phyloP scores from a whole-genome alignment of 129 eudicot species.

The Arctium minus region DNA sequence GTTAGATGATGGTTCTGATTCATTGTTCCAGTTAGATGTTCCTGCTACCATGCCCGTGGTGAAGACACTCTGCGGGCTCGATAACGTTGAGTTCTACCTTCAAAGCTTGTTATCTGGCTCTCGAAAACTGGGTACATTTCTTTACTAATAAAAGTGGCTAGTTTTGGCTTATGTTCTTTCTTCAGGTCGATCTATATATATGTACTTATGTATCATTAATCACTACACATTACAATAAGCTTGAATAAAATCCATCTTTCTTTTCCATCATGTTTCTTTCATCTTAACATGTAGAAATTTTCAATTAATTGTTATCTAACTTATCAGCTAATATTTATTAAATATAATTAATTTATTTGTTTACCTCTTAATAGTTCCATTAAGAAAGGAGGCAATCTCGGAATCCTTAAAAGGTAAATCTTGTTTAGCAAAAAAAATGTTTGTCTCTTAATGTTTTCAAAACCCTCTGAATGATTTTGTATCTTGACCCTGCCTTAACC shows the following conservation, averaged over 20 bases:
- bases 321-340: no score
- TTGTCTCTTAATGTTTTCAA: no score
- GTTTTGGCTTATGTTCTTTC: conserved; percentile 13
- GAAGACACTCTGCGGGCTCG: conserved; percentile 73
- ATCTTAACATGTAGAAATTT: no score
- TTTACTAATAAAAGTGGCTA: background rate
- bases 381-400: no score
- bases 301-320: no score
- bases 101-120: conserved; percentile 34
- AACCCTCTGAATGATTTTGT: no score
- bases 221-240: background rate
- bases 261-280: background rate
- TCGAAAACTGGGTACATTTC: conserved; percentile 14
- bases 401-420: no score
- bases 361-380: no score
- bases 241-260: background rate
- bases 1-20: conserved; percentile 28
- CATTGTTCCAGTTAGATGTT: conserved; percentile 59
- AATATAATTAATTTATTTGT: no score
- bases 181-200: background rate
- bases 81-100: conserved; percentile 60
- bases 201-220: background rate
- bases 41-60: conserved; percentile 96
- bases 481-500: no score
- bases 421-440: no score